Base-by-base conservation (phyloP, 345 rosid species). In the Geranium rotundifolium region DNA sequence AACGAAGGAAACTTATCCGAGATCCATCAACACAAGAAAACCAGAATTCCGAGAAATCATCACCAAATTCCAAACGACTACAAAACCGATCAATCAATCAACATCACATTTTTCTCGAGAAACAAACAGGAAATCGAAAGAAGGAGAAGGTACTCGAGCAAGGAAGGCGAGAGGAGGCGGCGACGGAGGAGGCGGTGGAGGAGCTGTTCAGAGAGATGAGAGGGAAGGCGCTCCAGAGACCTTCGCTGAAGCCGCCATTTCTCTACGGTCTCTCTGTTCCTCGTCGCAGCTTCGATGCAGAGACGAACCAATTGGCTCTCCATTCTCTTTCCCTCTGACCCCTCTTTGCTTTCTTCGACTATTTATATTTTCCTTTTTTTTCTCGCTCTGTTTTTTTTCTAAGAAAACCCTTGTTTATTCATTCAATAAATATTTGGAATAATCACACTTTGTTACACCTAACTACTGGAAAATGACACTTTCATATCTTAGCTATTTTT, bases 131-230 rank as follows among this genome's bases (percentile, higher is more conserved):
- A 19, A 46, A 57, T 2, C n/a, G 14, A 15, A 20, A 6, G 15
- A n/a, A 69, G 56, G 27, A 23, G 27, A 23, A 63, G 66, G 58
- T 80, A 92, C 98, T 86, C 97, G 67, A 93, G 96, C 69, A 93
- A 73, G 61, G 97, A 87, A 68, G 99, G 99, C 62, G 67, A 88
- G 67, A 93, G 91, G 61, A 90, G 87, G 71, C 86, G 83, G 63
- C 85, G 88, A 17, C 4, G 83, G 70, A 71, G 74, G 69, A 93
- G 97, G 57, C 72, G 77, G 30, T 71, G 83, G 74, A 93, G 73
- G 49, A 93, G 82, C 63, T 86, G 78, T 63, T 83, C 85, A 67
- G 99, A 91, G 37, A 93, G 96, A 69, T 72, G 79, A 70, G 90
- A 63, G 59, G 97, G 99, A 67, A 93, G 20, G 17, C 86, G 78